Conservation (phyloP, 306 rosid species). For the Rubus parviflorus region DNA sequence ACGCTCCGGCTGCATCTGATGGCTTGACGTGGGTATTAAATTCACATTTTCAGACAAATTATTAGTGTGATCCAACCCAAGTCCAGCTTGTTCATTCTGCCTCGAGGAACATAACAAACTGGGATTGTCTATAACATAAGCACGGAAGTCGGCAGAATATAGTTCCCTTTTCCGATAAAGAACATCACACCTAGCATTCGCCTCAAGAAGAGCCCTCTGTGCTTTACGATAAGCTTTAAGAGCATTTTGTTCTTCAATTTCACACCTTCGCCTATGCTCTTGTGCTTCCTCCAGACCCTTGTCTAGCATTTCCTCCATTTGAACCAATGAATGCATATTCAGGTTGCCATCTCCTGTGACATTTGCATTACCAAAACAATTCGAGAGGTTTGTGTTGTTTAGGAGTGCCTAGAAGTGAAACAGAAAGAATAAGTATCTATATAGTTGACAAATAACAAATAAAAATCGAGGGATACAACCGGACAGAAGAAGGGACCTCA, state of each 20-base stretch:
- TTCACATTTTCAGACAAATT: constrained; percentile 48
- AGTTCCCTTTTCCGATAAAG: constrained; percentile 77
- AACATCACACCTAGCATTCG: constrained; percentile 72
- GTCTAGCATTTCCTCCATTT: constrained; percentile 79
- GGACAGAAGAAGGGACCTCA: not conserved
- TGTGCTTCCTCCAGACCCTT: constrained; percentile 94
- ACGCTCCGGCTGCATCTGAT: constrained; percentile 54
- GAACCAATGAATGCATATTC: constrained; percentile 56
- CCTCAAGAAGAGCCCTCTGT: constrained; percentile 79
- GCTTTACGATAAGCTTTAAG: constrained; percentile 81
- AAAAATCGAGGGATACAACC: not conserved
- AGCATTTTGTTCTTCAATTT: constrained; percentile 89
- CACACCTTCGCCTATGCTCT: constrained; percentile 72
- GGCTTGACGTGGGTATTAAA: constrained; percentile 47
- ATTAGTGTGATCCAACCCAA: constrained; percentile 50
- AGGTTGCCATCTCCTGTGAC: constrained; percentile 33
- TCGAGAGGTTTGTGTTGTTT: constrained; percentile 37
- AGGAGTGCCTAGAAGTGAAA: constrained; percentile 42
- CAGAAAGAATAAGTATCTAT: constrained; percentile 1
- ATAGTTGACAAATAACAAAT: constrained; percentile 9
- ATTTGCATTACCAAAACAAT: constrained; percentile 48
- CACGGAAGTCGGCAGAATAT: constrained; percentile 60
- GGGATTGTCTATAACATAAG: constrained; percentile 60
- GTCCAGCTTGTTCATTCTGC: constrained; percentile 53
- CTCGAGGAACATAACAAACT: constrained; percentile 57